Percentiles rank a stretch among this genome's conserved stretches.
These are phyloP conservation scores for Paramecium tetraurelia DNA, from an alignment of 73 alveolate genomes.

Conservation along the genomic window DNA sequence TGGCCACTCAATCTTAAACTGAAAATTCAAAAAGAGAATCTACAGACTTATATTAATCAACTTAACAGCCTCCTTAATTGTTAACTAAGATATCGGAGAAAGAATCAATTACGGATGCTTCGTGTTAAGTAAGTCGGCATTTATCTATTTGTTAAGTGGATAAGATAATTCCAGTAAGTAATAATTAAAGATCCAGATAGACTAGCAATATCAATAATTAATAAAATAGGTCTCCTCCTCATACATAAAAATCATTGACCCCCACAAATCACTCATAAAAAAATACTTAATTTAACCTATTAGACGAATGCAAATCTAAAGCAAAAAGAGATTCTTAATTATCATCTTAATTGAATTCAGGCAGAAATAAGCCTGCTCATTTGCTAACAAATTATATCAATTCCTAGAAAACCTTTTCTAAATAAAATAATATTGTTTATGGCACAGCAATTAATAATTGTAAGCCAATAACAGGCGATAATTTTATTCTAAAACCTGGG, in stretches of 20 bases:
- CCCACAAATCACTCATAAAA: background rate
- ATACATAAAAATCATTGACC: background rate
- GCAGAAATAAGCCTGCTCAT: background rate
- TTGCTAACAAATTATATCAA: background rate
- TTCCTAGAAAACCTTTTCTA: background rate
- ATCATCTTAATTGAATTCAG: background rate
- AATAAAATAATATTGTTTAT: background rate
- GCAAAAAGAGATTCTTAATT: background rate
- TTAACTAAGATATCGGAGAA: background rate
- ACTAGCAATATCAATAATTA: background rate
- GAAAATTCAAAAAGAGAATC: background rate
- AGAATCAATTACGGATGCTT: background rate
- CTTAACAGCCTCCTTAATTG: background rate
- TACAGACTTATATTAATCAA: background rate
- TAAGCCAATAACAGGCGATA: constrained; percentile 14
- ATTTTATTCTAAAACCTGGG: background rate
- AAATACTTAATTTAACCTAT: background rate
- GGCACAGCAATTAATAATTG: constrained; percentile 34
- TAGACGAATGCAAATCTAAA: background rate
- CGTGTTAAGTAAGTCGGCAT: constrained; percentile 1
- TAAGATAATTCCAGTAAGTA: background rate
- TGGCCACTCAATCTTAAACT: background rate
- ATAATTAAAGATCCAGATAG: background rate
- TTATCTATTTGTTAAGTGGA: background rate
- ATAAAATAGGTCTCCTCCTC: background rate